These are phyloP conservation scores for Chrysanthemum makinoi DNA, from an alignment of 129 eudicot species.

Conservation along the genomic window DNA sequence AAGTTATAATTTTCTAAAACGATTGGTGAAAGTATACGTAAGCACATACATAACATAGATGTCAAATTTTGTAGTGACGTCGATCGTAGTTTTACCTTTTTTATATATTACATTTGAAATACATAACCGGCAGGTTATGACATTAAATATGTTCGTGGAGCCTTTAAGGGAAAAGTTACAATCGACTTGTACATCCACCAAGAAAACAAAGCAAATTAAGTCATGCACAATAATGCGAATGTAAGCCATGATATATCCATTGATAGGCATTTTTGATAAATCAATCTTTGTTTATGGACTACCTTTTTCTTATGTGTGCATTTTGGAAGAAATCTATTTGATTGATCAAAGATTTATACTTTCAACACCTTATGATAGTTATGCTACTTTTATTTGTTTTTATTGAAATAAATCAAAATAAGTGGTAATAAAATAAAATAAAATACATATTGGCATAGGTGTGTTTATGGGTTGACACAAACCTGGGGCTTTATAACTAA, in stretches of 20 bases:
- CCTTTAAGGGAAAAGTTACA: neutral
- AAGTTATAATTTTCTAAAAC: neutral
- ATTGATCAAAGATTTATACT: no score
- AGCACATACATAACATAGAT: neutral
- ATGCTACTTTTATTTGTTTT: no score
- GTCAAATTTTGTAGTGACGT: neutral
- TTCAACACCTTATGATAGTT: no score
- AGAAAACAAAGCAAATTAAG: constrained; percentile 17
- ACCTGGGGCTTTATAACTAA: no score
- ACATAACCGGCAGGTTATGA: neutral
- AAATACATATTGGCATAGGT: no score
- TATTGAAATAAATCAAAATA: no score
- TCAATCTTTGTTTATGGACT: neutral
- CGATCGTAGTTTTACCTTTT: neutral
- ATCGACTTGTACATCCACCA: constrained; percentile 21
- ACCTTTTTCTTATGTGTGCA: no score
- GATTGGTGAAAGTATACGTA: neutral
- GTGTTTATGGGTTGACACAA: no score
- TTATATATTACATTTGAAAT: neutral
- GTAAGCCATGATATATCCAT: constrained; percentile 5
- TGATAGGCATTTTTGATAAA: neutral
- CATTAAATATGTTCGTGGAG: constrained; percentile 3
- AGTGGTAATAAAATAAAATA: no score
- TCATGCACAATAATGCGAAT: constrained; percentile 13
- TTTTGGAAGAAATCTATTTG: no score